These are phyloP conservation scores for Neurospora sp. DNA, from an alignment of 495 filamentous ascomycete species.

Conservation along the genomic window DNA sequence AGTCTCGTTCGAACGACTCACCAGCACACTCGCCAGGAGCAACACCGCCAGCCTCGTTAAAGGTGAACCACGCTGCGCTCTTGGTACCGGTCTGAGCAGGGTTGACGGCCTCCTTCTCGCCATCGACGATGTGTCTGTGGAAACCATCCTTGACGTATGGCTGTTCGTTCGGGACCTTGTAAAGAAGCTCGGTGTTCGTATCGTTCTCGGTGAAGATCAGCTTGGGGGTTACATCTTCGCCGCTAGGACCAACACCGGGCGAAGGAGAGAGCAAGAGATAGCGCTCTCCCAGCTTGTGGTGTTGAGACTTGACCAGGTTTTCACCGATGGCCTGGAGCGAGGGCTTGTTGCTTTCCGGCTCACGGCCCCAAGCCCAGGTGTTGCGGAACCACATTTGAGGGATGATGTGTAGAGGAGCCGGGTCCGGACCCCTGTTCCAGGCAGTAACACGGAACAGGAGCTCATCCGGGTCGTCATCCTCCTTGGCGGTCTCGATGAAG, in stretches of 20 bases:
- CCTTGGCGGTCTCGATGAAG: slow-evolving; percentile 92
- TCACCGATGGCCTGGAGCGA: slow-evolving; percentile 53
- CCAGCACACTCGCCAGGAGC: slow-evolving; percentile 78
- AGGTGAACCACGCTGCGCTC: slow-evolving; percentile 82
- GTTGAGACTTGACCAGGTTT: slow-evolving; percentile 60
- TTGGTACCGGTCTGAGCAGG: slow-evolving; percentile 76
- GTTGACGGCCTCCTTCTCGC: slow-evolving; percentile 71
- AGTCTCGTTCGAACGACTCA: slow-evolving; percentile 7
- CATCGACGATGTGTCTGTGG: slow-evolving; percentile 75
- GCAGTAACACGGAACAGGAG: slow-evolving; percentile 90
- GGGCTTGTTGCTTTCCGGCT: slow-evolving; percentile 63
- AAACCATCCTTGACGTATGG: slow-evolving; percentile 94
- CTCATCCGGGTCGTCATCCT: slow-evolving; percentile 78
- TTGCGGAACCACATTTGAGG: slow-evolving; percentile 97
- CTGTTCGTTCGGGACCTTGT: slow-evolving; percentile 62
- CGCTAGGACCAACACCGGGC: slow-evolving; percentile 65
- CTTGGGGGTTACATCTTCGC: slow-evolving; percentile 72
- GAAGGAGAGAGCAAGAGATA: slow-evolving; percentile 84
- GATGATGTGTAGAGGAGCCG: slow-evolving; percentile 83
- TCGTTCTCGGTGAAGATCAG: slow-evolving; percentile 94
- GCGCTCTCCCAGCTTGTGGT: slow-evolving; percentile 68
- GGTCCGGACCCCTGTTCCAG: slow-evolving; percentile 87
- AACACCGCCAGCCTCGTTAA: slow-evolving; percentile 80
- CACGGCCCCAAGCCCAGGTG: slow-evolving; percentile 87
- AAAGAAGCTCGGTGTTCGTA: slow-evolving; percentile 71